Conservation (phyloP, 768 basidiomycete genomes). For the Mycena crocata region DNA sequence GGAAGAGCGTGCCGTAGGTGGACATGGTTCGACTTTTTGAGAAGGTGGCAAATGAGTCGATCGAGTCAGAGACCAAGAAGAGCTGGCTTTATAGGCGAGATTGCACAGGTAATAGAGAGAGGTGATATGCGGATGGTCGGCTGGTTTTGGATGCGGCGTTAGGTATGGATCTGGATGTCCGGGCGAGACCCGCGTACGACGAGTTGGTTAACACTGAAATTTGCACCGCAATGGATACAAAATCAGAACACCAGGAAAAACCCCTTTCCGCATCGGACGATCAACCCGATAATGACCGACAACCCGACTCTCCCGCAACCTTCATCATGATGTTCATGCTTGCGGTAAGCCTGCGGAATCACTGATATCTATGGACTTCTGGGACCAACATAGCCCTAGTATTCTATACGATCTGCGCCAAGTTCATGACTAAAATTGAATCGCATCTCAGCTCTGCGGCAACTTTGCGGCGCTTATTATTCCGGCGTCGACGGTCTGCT, state of each 20-base stretch:
- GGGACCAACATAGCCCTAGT: no score
- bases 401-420: no score
- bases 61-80: background rate
- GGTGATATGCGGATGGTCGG: background rate
- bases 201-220: background rate
- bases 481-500: no score
- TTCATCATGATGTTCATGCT: no score
- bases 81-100: constrained; percentile 6
- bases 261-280: constrained; percentile 4
- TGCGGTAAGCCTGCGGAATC: no score
- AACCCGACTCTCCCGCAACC: background rate
- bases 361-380: no score
- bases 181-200: constrained; percentile 18
- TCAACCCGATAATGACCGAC: background rate
- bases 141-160: background rate
- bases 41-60: background rate
- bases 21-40: constrained; percentile 68
- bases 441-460: no score
- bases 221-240: background rate
- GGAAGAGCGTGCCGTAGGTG: constrained; percentile 90
- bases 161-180: background rate
- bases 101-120: background rate
- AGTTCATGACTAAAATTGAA: no score
- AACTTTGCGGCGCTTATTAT: no score
- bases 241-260: constrained; percentile 13